Evolutionary conservation across 768 basidiomycete species (phyloP), one percentile per base, ranked within the genome.

Genomic region (Pleurotus salmoneostramineus): DNA sequence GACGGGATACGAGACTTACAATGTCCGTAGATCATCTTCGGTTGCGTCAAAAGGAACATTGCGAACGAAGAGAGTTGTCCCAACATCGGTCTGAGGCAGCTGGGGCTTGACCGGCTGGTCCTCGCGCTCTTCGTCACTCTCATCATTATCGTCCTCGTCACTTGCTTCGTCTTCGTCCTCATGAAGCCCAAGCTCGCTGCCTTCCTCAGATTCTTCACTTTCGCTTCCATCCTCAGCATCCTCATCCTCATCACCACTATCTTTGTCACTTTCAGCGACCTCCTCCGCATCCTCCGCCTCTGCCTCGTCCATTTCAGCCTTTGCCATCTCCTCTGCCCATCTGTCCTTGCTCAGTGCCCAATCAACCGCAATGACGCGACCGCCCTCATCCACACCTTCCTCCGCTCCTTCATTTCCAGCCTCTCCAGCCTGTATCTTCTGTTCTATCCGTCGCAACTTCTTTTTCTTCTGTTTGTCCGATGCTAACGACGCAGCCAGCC

Each of bases 321-420:
- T 84, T 46, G 79, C 81, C 71, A 85, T 83, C 63, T 87, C 89
- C 68, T 89, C 86, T 69, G 92, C 81, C 92, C 93, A 97, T 71
- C 86, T 89, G 49, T 91, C 89, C 73, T 97, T 96, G 69, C 93
- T 93, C 68, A 98, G 71, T 3, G 95, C 96, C 93, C 94, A 98
- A 74, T 98, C 95, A 31, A 98, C 96, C 5, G 94, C 93, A 40
- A 96, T 91, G 12, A 84, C 74, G 54, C 94, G 77, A 10, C 52
- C 52, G 15, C 36, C 31, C 66, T 82, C 84, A 1, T 69, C 73
- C 0, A 72, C 69, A 43, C 66, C 68, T 63, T 72, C 74, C 59
- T 71, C 68, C 15, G 68, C 67, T 50, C 70, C 37, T 40, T 40
- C 54, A 70, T 69, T 50, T 21, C 40, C 57, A 71, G 68, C 65